Base-by-base conservation (phyloP, 2,329 filamentous ascomycete species). In the Bipolaris oryzae region DNA sequence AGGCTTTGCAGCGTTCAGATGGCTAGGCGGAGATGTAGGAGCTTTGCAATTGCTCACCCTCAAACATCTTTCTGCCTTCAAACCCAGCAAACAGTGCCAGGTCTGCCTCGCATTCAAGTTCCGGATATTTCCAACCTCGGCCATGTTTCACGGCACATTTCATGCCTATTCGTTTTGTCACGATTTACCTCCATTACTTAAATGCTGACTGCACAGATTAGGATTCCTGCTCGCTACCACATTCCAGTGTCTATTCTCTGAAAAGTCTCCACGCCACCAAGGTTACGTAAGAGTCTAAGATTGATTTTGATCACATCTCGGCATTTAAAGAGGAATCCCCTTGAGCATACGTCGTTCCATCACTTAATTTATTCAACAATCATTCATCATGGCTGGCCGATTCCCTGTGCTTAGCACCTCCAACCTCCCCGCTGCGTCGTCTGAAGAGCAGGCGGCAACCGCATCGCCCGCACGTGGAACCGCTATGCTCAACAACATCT, bases 401-500 rank as follows among this genome's bases (percentile, higher is more conserved):
- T 68, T 76, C 54, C 74, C 73, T 47, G 61, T 63, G 47, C 70
- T 77, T 48, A 70, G 58, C 64, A 78, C 75, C 53, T 72, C 68
- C 16, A 62, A 73, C 72, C 83, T 90, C 57, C 86, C 88, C 31
- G 79, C 81, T 55, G 82, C 88, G 57, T 84, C 85, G 55, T 82
- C 87, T 72, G 81, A 82, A 74, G 81, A 83, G 64, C 82, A 85
- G 60, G 78, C 84, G 45, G 85, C 85, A 71, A 87, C 85, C 39
- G 81, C 82, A 62, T 90, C 89, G 9, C 89, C 90, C 23, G 89
- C 90, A 53, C 88, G 90, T 69, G 89, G 90, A 76, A 87, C 89
- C 77, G 89, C 89, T 54, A 92, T 92, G 86, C 87, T 77, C 53
- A 73, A 75, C 52, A 73, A 71, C 53, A 77, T 80, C 54, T 77